phyloP scores from a whole-genome alignment of 768 basidiomycete species.

The Pulveroboletus sp. region DNA sequence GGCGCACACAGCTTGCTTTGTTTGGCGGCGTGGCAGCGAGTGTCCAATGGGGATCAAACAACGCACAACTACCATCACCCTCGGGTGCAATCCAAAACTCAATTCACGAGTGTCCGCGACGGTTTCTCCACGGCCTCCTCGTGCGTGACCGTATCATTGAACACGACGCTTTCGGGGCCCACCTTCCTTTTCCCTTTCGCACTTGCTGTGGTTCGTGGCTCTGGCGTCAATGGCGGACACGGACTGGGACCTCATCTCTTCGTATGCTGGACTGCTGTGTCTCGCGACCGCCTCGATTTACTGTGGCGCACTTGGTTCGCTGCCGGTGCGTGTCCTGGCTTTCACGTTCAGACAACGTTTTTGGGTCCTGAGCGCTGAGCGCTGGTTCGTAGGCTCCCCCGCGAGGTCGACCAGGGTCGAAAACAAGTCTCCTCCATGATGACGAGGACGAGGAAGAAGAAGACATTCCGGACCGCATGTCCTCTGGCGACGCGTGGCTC shows the following conservation, averaged over 20 bases:
- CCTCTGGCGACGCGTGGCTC: slow-evolving; percentile 66
- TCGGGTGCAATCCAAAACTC: neutral
- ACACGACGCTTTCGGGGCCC: neutral
- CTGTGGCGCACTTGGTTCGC: slow-evolving; percentile 62
- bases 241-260: slow-evolving; percentile 60
- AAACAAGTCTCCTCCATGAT: slow-evolving; percentile 29
- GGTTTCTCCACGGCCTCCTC: neutral
- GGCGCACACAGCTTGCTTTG: neutral
- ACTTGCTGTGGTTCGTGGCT: neutral
- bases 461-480: slow-evolving; percentile 54
- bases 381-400: slow-evolving; percentile 7
- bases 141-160: neutral
- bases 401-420: neutral
- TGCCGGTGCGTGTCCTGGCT: slow-evolving; percentile 48
- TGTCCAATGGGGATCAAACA: slow-evolving; percentile 15
- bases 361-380: too few relatives aligned
- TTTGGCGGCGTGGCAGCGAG: too few relatives aligned
- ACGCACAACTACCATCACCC: slow-evolving; percentile 12
- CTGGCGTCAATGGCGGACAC: slow-evolving; percentile 11
- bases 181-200: slow-evolving; percentile 1
- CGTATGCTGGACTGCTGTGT: slow-evolving; percentile 63
- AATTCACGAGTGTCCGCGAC: neutral
- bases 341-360: neutral
- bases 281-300: slow-evolving; percentile 68
- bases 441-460: slow-evolving; percentile 52